Evolutionary conservation across 1,284 basidiomycete genomes (phyloP).

Genomic region (Trichosporon sp.): DNA sequence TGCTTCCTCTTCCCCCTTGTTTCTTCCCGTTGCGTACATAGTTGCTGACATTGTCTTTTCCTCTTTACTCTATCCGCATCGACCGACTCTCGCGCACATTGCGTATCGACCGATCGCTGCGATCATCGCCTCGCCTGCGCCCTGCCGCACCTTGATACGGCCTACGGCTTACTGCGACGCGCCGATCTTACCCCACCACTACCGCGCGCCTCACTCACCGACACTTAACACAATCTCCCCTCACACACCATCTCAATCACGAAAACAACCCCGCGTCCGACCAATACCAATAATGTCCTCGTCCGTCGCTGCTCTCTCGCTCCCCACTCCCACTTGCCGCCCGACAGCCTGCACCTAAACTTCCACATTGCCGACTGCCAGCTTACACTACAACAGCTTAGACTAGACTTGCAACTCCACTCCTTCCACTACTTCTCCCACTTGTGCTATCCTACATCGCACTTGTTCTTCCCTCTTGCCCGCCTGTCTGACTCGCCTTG

Average conservation of each 20-base stretch:
- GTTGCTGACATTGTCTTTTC: background rate
- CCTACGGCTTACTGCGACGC: background rate
- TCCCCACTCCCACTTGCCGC: conserved; percentile 2
- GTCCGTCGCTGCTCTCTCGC: background rate
- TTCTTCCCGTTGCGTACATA: background rate
- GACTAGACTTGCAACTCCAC: background rate
- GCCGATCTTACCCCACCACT: background rate
- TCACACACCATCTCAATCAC: background rate
- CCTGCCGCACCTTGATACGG: background rate
- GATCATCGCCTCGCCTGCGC: background rate
- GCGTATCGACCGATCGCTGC: background rate
- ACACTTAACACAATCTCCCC: background rate
- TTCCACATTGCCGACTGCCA: background rate
- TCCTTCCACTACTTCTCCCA: background rate
- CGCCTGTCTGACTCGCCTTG: background rate
- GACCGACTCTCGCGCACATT: background rate
- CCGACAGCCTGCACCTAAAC: background rate
- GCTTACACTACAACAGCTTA: conserved; percentile 6
- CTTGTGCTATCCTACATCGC: background rate
- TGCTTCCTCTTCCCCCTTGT: background rate
- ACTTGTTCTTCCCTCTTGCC: background rate
- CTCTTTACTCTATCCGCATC: background rate
- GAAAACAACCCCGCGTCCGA: background rate
- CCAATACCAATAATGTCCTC: background rate
- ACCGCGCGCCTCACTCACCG: background rate